Evolutionary conservation across 2,329 filamentous ascomycete species (phyloP).

Genomic region (Pleoardoris graminearum): DNA sequence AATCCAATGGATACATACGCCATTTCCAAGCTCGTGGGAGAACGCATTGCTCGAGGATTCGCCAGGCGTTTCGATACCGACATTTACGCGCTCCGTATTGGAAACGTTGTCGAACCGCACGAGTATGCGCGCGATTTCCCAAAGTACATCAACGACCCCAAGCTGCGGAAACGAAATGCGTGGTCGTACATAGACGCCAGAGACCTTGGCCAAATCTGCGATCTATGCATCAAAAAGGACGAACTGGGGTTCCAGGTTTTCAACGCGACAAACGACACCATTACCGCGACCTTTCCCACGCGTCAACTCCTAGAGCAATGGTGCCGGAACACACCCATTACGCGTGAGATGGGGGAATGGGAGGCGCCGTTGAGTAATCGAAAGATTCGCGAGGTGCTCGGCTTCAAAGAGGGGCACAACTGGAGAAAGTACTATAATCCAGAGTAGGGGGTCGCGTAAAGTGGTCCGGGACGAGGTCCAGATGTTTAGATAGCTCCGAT

Average conservation of each 20-base stretch:
- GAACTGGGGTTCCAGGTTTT: conserved; percentile 66
- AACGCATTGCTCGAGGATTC: conserved; percentile 61
- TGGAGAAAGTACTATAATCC: conserved; percentile 57
- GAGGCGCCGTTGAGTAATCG: conserved; percentile 65
- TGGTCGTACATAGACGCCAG: conserved; percentile 67
- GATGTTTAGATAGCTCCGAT: conserved; percentile 10
- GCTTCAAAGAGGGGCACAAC: conserved; percentile 62
- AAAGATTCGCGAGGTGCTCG: conserved; percentile 62
- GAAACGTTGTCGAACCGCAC: conserved; percentile 64
- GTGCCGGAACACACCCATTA: conserved; percentile 56
- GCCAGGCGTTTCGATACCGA: conserved; percentile 59
- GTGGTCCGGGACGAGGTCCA: not conserved
- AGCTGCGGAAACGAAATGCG: conserved; percentile 59
- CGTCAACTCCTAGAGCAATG: conserved; percentile 56
- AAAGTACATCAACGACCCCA: conserved; percentile 55
- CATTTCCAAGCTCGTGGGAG: conserved; percentile 62
- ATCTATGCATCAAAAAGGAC: conserved; percentile 56
- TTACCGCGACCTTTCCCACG: conserved; percentile 59
- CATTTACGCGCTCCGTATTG: conserved; percentile 64
- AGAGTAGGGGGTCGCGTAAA: conserved; percentile 13
- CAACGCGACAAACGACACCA: conserved; percentile 66
- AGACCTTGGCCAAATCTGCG: conserved; percentile 65
- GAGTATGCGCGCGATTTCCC: conserved; percentile 61
- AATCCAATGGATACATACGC: conserved; percentile 67
- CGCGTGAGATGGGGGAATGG: conserved; percentile 59